phyloP scores from a whole-genome alignment of 2,329 filamentous ascomycete species.

The Penicillium capsulatum region DNA sequence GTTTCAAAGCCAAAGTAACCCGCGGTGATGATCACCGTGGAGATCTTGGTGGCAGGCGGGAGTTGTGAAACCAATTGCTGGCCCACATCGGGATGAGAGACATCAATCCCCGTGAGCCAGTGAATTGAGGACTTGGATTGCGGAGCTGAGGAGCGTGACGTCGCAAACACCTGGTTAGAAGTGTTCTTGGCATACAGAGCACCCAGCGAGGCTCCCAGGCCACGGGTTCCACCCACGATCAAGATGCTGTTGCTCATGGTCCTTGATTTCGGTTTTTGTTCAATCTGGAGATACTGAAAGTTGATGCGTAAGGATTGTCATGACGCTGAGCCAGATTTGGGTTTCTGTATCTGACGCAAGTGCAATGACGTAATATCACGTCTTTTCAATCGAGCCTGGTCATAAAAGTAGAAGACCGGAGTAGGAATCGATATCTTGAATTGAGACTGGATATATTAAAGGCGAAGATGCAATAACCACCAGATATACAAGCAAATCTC shows the following conservation, averaged over 20 bases:
- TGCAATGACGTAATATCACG: neutral
- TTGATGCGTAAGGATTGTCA: too few relatives aligned
- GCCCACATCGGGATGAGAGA: conserved; percentile 49
- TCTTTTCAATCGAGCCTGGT: too few relatives aligned
- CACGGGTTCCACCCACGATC: conserved; percentile 64
- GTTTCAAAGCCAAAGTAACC: conserved; percentile 66
- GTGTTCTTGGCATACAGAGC: conserved; percentile 53
- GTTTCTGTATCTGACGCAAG: conserved; percentile 9
- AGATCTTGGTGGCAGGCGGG: conserved; percentile 46
- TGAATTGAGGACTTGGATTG: conserved; percentile 41
- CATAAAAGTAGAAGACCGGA: too few relatives aligned
- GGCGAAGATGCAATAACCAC: too few relatives aligned
- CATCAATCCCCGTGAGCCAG: conserved; percentile 59
- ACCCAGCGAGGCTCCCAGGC: conserved; percentile 60
- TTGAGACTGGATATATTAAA: too few relatives aligned
- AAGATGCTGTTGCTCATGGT: conserved; percentile 46
- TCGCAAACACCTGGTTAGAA: conserved; percentile 55
- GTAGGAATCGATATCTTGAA: too few relatives aligned
- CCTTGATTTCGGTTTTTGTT: neutral
- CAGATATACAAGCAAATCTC: too few relatives aligned
- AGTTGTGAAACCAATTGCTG: conserved; percentile 48
- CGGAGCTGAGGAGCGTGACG: conserved; percentile 51
- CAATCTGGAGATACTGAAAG: too few relatives aligned
- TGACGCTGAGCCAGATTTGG: too few relatives aligned
- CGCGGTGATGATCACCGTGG: conserved; percentile 60